Evolutionary conservation across 805 yeast species (phyloP), one percentile per base, ranked within the genome.

Genomic region (Blastobotrys attinorum): DNA sequence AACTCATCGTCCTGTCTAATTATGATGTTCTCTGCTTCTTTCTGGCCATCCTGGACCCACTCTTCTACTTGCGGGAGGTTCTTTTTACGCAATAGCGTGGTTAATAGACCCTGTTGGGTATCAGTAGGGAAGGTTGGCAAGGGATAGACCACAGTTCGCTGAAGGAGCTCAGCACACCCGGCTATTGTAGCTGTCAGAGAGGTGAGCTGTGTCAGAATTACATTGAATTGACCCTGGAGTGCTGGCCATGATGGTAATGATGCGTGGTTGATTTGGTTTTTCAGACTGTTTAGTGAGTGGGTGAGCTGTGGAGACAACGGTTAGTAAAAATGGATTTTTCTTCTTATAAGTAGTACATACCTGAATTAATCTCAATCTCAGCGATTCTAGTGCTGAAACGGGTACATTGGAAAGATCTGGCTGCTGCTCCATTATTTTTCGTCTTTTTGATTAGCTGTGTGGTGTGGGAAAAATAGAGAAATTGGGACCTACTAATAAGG

Each of bases 1-100:
- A 83, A 69, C 34, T 78, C 80, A 50, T 82, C 86, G 48, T 77
- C 81, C n/a, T 52, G 54, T 4, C 53, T 52, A 5, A 62, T 49
- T 13, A 48, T 55, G 40, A 50, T 56, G 32, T 54, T 59, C 39
- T 63, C 66, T 20, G 63, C 57, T 31, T 40, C 40, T 15, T 63
- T 65, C 34, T 57, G 63, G 1, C 76, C 76, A 17, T 65, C 61
- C 27, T 70, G 70, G 5, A 88, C 75, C 97, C 97, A 90, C 38
- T 77, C 83, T 41, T 79, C 84, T 2, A 90, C 95, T 49, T 89
- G 97, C 0, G 98, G 97, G 8, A 85, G 67, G 40, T 82, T 81
- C 59, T 89, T 90, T 60, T 89, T 92, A 46, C 97, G 73, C 47
- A 92, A 62, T 47, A 92, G 67, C 0, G 97, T 88, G 0, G 95